Conservation (phyloP, 2,329 filamentous ascomycete species). For the Pleochaeta shiraiana region DNA sequence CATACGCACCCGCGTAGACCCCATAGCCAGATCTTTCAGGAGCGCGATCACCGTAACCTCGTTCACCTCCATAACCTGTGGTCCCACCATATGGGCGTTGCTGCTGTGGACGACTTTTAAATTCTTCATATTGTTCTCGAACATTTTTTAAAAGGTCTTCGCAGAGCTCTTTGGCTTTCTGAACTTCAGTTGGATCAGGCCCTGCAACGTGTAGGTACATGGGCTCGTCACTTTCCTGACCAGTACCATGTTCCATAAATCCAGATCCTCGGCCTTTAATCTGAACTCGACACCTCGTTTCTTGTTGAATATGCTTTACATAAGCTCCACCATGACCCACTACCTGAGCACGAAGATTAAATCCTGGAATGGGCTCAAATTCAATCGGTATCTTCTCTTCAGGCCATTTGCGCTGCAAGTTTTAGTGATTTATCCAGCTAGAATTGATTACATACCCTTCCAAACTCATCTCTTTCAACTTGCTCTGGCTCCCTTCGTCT, state of each 20-base stretch:
- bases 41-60: slow-evolving; percentile 30
- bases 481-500: slow-evolving; percentile 58
- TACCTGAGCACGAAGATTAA: slow-evolving; percentile 90
- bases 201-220: slow-evolving; percentile 96
- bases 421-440: slow-evolving; percentile 8
- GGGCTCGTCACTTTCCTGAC: slow-evolving; percentile 75
- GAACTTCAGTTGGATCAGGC: slow-evolving; percentile 68
- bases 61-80: slow-evolving; percentile 23
- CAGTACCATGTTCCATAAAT: slow-evolving; percentile 77
- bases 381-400: slow-evolving; percentile 86
- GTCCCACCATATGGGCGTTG: slow-evolving; percentile 33
- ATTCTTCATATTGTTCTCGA: slow-evolving; percentile 71
- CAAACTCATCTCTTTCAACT: slow-evolving; percentile 77
- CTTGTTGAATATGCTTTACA: slow-evolving; percentile 94
- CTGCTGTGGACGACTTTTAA: slow-evolving; percentile 58
- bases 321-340: slow-evolving; percentile 88
- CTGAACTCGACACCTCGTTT: slow-evolving; percentile 87
- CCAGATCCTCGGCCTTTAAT: slow-evolving; percentile 95
- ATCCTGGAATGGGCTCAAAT: slow-evolving; percentile 78
- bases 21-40: slow-evolving; percentile 23
- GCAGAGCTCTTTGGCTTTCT: slow-evolving; percentile 72
- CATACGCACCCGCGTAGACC: slow-evolving; percentile 21
- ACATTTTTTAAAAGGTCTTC: slow-evolving; percentile 75
- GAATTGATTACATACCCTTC: slow-evolving; percentile 40
- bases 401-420: slow-evolving; percentile 78